Conservation (phyloP, 164 flowering plant species). For the Kalanchoe fedtschenkoi region DNA sequence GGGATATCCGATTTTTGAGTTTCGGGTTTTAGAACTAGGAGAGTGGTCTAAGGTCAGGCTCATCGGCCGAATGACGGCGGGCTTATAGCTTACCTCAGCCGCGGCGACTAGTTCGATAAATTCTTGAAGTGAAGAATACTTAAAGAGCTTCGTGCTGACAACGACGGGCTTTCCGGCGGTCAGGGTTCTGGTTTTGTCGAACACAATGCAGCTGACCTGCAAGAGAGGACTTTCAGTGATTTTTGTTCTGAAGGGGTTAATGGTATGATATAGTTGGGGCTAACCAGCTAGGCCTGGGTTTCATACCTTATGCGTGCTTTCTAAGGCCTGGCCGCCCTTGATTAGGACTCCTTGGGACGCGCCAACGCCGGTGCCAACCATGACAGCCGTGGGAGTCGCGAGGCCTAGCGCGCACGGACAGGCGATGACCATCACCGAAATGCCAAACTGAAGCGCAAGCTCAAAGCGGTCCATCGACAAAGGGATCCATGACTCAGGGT, state of each 20-base stretch:
- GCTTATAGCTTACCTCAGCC: slow-evolving; percentile 60
- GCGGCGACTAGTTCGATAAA: slow-evolving; percentile 74
- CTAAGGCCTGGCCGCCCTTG: slow-evolving; percentile 91
- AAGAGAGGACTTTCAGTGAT: neutral
- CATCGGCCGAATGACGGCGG: too few species aligned
- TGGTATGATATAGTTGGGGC: too few species aligned
- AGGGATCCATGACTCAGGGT: slow-evolving; percentile 81
- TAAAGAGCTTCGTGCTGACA: slow-evolving; percentile 50
- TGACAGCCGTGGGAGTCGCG: slow-evolving; percentile 96
- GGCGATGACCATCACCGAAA: slow-evolving; percentile 93
- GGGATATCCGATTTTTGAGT: neutral
- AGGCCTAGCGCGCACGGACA: slow-evolving; percentile 96
- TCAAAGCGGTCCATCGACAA: slow-evolving; percentile 78
- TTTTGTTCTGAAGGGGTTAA: too few species aligned
- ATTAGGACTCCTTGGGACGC: slow-evolving; percentile 86
- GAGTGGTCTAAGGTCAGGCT: too few species aligned
- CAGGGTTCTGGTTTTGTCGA: slow-evolving; percentile 94
- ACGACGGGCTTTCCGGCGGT: slow-evolving; percentile 83
- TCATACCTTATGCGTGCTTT: slow-evolving; percentile 81
- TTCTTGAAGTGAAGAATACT: slow-evolving; percentile 45
- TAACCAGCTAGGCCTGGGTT: too few species aligned
- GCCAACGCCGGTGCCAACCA: slow-evolving; percentile 98
- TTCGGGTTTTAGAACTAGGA: too few species aligned
- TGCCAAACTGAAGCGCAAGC: slow-evolving; percentile 93
- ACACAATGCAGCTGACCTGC: slow-evolving; percentile 79